Conservation (phyloP, 169 alveolate genomes). For the Eimeria acervulina region DNA sequence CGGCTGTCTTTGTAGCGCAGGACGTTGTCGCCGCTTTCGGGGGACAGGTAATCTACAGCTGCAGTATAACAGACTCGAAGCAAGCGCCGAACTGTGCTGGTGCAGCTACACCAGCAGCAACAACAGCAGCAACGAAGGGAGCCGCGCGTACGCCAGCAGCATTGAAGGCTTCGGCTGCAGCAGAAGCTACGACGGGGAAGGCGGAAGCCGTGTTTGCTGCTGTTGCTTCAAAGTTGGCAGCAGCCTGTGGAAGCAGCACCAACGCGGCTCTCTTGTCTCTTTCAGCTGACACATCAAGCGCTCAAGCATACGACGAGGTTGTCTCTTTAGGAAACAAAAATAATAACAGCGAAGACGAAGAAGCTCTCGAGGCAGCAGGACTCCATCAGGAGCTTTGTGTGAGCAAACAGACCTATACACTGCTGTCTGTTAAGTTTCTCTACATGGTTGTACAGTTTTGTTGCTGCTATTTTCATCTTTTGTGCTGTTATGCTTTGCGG, state of each 20-base stretch:
- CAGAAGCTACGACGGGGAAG: not conserved
- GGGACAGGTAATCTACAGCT: slow-evolving; percentile 7
- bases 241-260: slow-evolving; percentile 1
- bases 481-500: not conserved
- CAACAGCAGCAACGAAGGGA: not conserved
- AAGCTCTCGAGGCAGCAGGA: slow-evolving; percentile 51
- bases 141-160: not conserved
- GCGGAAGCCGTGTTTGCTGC: slow-evolving; percentile 51
- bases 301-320: slow-evolving; percentile 39
- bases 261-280: slow-evolving; percentile 11
- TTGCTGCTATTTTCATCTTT: not conserved
- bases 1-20: slow-evolving; percentile 78
- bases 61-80: not conserved
- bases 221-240: slow-evolving; percentile 53
- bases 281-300: slow-evolving; percentile 5
- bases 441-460: too few species aligned
- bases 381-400: slow-evolving; percentile 41
- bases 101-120: not conserved
- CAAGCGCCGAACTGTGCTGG: not conserved
- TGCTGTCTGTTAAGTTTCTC: not conserved
- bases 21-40: slow-evolving; percentile 78
- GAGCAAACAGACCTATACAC: not conserved
- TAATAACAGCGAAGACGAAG: not conserved
- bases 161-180: not conserved
- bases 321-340: not conserved